These are phyloP conservation scores for Sclerotinia nivalis DNA, from an alignment of 2,329 filamentous ascomycete genomes.

Conservation along the genomic window DNA sequence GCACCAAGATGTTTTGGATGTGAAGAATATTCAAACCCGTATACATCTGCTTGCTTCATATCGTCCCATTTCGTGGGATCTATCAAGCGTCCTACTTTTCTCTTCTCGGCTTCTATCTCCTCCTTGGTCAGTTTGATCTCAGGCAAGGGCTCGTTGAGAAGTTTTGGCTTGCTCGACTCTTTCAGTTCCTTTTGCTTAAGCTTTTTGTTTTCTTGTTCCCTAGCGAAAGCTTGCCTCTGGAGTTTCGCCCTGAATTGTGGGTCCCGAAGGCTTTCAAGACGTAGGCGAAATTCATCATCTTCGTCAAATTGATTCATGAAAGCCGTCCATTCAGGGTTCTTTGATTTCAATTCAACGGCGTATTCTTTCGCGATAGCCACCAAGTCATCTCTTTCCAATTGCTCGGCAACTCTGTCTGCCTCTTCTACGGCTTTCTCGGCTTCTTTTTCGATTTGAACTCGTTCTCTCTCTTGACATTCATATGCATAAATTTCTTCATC, in stretches of 20 bases:
- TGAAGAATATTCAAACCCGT: conserved; percentile 62
- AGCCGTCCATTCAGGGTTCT: conserved; percentile 13
- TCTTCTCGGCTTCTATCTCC: conserved; percentile 33
- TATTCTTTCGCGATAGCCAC: conserved; percentile 12
- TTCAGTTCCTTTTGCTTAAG: conserved; percentile 16
- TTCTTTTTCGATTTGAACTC: conserved; percentile 25
- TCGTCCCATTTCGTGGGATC: conserved; percentile 38
- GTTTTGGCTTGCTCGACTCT: conserved; percentile 24
- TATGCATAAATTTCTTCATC: conserved; percentile 34
- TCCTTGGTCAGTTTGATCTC: conserved; percentile 34
- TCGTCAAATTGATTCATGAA: conserved; percentile 19
- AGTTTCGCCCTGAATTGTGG: conserved; percentile 26
- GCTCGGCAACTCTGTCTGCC: conserved; percentile 26
- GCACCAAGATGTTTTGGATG: conserved; percentile 58
- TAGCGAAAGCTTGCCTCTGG: conserved; percentile 21
- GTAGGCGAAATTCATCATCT: conserved; percentile 16
- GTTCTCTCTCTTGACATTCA: conserved; percentile 32
- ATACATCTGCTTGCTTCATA: conserved; percentile 59
- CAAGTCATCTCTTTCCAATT: conserved; percentile 26
- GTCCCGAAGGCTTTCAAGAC: conserved; percentile 24
- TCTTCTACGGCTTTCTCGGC: conserved; percentile 30
- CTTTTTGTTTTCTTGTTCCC: conserved; percentile 17
- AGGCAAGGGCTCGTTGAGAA: conserved; percentile 32
- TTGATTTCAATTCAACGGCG: conserved; percentile 14
- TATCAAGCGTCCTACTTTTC: conserved; percentile 32